Base-by-base conservation (phyloP, 2,329 filamentous ascomycete species). In the Penicillium sp. region DNA sequence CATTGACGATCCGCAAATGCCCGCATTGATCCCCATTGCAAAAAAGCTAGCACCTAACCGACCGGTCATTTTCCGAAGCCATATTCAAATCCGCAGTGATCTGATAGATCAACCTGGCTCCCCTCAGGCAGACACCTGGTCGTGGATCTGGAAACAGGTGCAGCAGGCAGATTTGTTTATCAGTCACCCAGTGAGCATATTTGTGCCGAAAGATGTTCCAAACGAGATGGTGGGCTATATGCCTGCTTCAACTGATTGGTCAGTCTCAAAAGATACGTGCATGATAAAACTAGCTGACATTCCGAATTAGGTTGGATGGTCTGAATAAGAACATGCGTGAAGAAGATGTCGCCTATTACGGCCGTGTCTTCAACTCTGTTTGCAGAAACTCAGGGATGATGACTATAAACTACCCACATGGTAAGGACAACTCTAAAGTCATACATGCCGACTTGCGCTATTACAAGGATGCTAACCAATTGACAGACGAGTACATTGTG, bases 1-100 rank as follows among this genome's bases (percentile, higher is more conserved):
- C 53, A 81, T 91, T 45, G 87, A 93, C 59, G 87, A 91, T 58
- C 86, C 87, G 2, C 87, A 93, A 67, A 91, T 91, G 87, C 86
- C 87, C 3, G 80, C 79, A 6, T 73, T 93, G 32, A 87, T 91
- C 47, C 82, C 83, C 4, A 72, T 91, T 29, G 84, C 88, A 62
- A 91, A 89, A 69, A 71, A 79, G 50, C 52, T 77, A 7, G 86
- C 85, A 1, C 85, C 86, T 1, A 67, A 83, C n/a, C 79, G 87
- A 12, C 87, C 87, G 1, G 80, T 93, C 22, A 79, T 91, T 35
- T 93, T 87, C 69, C 80, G 87, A 52, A 88, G 84, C 42, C 87
- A 93, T 64, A 93, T 93, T 49, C 86, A 93, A 67, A 83, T 93
- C 51, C 81, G 87, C 48, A 82, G 81, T 53, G 87, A 93, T 61